Evolutionary conservation across 805 yeast genomes (phyloP).

Genomic region (Wickerhamomyces pijperi): DNA sequence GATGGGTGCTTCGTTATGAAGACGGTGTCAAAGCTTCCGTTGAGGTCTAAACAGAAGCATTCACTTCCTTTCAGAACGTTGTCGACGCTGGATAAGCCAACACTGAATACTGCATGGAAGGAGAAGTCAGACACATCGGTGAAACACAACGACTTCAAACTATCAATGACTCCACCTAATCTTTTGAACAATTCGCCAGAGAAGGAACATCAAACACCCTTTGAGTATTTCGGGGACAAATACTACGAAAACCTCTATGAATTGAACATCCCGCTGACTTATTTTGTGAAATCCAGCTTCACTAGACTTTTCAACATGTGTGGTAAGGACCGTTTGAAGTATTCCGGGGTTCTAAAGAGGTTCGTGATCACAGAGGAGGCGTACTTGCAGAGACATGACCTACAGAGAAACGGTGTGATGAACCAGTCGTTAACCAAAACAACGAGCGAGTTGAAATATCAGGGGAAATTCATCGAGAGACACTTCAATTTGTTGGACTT

Average conservation of each 20-base stretch:
- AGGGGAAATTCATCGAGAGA: constrained; percentile 18
- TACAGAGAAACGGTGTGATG: constrained; percentile 19
- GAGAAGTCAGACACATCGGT: not conserved
- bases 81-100: not conserved
- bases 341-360: constrained; percentile 18
- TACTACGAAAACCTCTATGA: constrained; percentile 26
- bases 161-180: constrained; percentile 17
- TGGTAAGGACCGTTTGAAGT: constrained; percentile 11
- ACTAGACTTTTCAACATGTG: constrained; percentile 35
- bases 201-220: constrained; percentile 11
- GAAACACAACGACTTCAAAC: constrained; percentile 7
- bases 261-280: constrained; percentile 24
- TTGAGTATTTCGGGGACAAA: constrained; percentile 19
- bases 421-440: constrained; percentile 8
- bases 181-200: constrained; percentile 8
- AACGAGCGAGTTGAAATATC: constrained; percentile 12
- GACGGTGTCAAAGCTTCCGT: not conserved
- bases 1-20: not conserved
- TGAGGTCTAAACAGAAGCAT: not conserved
- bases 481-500: constrained; percentile 17
- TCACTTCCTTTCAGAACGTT: constrained; percentile 14
- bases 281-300: constrained; percentile 38
- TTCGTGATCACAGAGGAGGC: constrained; percentile 24
- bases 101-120: not conserved
- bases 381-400: constrained; percentile 31